phyloP scores from a whole-genome alignment of 2,329 filamentous ascomycete genomes.

The Cordyceps cateniannulata region DNA sequence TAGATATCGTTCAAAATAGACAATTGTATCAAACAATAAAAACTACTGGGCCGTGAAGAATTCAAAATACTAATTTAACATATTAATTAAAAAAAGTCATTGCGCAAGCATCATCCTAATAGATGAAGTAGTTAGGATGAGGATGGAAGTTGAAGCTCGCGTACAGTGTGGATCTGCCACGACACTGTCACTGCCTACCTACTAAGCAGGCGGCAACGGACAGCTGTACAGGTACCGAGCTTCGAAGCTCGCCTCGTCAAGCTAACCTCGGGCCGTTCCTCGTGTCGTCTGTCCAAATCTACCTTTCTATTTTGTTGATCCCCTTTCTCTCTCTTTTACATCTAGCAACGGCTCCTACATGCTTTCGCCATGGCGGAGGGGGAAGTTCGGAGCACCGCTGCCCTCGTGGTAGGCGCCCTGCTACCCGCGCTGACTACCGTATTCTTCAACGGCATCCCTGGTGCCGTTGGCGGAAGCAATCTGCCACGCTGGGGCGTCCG shows the following conservation, averaged over 20 bases:
- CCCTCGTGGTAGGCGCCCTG: slow-evolving; percentile 4
- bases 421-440: slow-evolving; percentile 4
- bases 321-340: background rate
- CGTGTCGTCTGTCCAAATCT: background rate
- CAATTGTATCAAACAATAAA: background rate
- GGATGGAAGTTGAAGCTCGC: background rate
- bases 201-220: background rate
- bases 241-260: background rate
- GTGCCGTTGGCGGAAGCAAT: slow-evolving; percentile 5
- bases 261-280: background rate
- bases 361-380: background rate
- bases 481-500: slow-evolving; percentile 12
- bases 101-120: background rate
- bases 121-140: background rate
- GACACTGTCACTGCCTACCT: slow-evolving; percentile 6
- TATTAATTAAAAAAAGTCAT: too few relatives aligned
- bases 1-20: slow-evolving; percentile 14
- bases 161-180: slow-evolving; percentile 7
- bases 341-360: background rate
- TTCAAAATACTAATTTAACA: background rate
- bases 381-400: background rate
- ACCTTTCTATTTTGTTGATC: background rate
- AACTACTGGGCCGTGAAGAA: background rate
- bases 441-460: slow-evolving; percentile 12
- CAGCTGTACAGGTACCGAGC: background rate